phyloP scores from a whole-genome alignment of 441 rosid genomes.

The Aleurites moluccanus region DNA sequence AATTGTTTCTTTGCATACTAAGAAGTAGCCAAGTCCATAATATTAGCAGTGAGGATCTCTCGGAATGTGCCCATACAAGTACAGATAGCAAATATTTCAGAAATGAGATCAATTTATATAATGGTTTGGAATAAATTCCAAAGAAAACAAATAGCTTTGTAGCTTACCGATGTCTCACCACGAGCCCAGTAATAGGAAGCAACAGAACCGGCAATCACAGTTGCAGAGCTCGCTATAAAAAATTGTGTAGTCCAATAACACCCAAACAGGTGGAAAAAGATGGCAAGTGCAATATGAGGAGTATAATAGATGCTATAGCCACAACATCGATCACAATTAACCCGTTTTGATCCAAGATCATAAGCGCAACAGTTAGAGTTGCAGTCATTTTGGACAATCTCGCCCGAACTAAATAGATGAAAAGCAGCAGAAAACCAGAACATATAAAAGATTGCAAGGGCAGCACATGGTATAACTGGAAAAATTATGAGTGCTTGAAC shows the following conservation, averaged over 20 bases:
- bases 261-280: constrained; percentile 91
- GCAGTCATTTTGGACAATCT: constrained; percentile 77
- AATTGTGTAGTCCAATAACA: constrained; percentile 97
- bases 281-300: constrained; percentile 86
- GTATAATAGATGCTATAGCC: constrained; percentile 85
- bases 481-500: constrained; percentile 91
- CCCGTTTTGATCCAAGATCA: constrained; percentile 68
- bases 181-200: constrained; percentile 97
- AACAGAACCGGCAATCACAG: constrained; percentile 92
- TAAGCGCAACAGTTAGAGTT: constrained; percentile 84
- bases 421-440: constrained; percentile 93
- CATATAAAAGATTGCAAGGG: constrained; percentile 91
- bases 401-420: constrained; percentile 90
- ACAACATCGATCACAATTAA: constrained; percentile 90
- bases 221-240: constrained; percentile 76
- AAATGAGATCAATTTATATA: neutral
- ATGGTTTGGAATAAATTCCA: neutral
- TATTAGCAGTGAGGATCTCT: neutral
- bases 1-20: neutral
- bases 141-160: neutral
- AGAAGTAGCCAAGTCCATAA: neutral
- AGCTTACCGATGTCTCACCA: constrained; percentile 80
- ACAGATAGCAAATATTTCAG: neutral
- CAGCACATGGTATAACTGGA: constrained; percentile 71
- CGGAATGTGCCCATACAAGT: neutral